A percentile compares a stretch with the other conserved stretches of the same genome.
Evolutionary conservation across 2,329 filamentous ascomycete species (phyloP).

Genomic region (Alternaria burnsii): DNA sequence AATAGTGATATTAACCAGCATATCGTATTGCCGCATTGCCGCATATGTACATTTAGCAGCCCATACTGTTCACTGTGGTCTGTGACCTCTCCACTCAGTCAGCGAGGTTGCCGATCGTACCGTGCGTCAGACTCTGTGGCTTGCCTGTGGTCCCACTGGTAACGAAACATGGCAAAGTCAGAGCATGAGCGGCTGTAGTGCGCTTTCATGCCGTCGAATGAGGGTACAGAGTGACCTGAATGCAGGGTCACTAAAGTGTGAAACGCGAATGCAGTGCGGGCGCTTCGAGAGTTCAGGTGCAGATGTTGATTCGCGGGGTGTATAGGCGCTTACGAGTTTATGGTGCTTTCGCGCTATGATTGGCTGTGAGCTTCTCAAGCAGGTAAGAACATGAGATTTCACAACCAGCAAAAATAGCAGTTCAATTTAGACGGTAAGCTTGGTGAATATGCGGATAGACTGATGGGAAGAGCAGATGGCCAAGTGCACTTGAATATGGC

Average conservation of each 20-base stretch:
- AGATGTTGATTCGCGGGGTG: conserved; percentile 34
- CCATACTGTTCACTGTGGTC: conserved; percentile 11
- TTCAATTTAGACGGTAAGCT: not conserved
- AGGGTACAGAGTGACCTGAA: conserved; percentile 16
- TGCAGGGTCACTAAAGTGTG: conserved; percentile 30
- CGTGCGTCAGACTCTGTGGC: conserved; percentile 18
- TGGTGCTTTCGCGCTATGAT: conserved; percentile 16
- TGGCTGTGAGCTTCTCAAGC: conserved; percentile 13
- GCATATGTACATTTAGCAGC: conserved; percentile 24
- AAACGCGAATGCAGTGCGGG: conserved; percentile 37
- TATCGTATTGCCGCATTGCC: conserved; percentile 14
- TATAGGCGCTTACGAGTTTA: conserved; percentile 39
- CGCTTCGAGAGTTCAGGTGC: conserved; percentile 36
- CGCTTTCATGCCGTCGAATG: conserved; percentile 23
- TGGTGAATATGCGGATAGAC: not conserved
- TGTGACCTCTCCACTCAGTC: conserved; percentile 7
- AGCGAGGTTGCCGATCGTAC: conserved; percentile 13
- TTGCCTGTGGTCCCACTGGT: conserved; percentile 8
- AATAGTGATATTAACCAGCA: conserved; percentile 30
- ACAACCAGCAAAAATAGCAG: not conserved
- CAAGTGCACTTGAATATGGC: not conserved
- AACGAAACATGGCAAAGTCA: conserved; percentile 10
- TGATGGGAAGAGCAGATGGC: not conserved
- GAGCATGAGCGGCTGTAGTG: conserved; percentile 7
- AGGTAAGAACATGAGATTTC: not conserved